A percentile compares a stretch with the other conserved stretches of the same genome.
phyloP scores from a whole-genome alignment of 2,329 filamentous ascomycete species.

The Talaromyces sp. region DNA sequence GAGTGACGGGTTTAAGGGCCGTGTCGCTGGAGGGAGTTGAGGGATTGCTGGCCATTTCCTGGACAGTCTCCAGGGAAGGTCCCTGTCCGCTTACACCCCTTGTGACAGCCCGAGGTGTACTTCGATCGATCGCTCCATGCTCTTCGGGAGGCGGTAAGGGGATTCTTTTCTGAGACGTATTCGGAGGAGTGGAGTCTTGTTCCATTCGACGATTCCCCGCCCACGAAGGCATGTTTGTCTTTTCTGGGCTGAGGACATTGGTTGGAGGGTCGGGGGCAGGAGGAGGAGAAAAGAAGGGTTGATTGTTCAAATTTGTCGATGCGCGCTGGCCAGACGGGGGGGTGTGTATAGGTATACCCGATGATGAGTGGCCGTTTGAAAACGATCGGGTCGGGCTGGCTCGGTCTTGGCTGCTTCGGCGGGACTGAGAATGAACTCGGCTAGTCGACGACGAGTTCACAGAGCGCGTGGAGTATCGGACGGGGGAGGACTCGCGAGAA shows the following conservation, averaged over 20 bases:
- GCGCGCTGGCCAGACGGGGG: slow-evolving; percentile 66
- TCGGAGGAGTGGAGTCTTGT: slow-evolving; percentile 35
- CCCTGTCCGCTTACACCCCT: slow-evolving; percentile 62
- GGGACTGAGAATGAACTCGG: slow-evolving; percentile 55
- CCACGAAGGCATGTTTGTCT: slow-evolving; percentile 53
- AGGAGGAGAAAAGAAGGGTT: slow-evolving; percentile 62
- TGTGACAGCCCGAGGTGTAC: slow-evolving; percentile 54
- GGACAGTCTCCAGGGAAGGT: slow-evolving; percentile 80
- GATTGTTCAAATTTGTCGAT: slow-evolving; percentile 68
- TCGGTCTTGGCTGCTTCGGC: slow-evolving; percentile 68
- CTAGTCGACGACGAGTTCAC: slow-evolving; percentile 35
- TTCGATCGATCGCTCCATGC: slow-evolving; percentile 40
- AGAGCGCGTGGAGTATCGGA: slow-evolving; percentile 35
- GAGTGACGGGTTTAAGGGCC: slow-evolving; percentile 43
- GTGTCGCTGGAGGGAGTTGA: slow-evolving; percentile 62
- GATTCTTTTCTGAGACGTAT: slow-evolving; percentile 41
- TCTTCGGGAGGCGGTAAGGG: slow-evolving; percentile 29
- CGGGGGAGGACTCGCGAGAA: slow-evolving; percentile 54
- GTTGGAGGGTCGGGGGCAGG: slow-evolving; percentile 62
- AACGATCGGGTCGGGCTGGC: slow-evolving; percentile 59
- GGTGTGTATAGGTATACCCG: slow-evolving; percentile 38
- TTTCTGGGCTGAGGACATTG: slow-evolving; percentile 67
- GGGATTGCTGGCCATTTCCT: slow-evolving; percentile 77
- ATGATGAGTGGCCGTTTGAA: slow-evolving; percentile 43
- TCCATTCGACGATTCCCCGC: slow-evolving; percentile 33